Conservation (phyloP, 2,329 filamentous ascomycete genomes). For the Colletotrichum eleusines region DNA sequence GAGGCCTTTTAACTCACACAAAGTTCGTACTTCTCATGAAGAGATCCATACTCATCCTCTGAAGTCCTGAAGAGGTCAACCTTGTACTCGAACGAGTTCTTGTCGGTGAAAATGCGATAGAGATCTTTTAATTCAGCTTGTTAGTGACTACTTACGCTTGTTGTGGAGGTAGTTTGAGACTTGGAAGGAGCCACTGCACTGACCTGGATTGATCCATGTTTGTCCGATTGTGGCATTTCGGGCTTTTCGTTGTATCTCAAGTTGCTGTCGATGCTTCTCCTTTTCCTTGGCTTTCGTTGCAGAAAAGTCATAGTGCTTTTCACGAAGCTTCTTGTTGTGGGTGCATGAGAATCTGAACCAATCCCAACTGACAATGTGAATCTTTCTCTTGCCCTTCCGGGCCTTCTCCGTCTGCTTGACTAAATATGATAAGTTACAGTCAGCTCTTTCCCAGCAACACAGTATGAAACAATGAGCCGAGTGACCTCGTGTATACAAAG, state of each 20-base stretch:
- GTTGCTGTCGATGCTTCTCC: conserved; percentile 48
- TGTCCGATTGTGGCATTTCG: conserved; percentile 51
- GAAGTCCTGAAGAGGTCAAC: conserved; percentile 59
- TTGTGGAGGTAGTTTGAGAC: background rate
- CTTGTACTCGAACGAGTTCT: conserved; percentile 72
- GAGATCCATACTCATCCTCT: conserved; percentile 30
- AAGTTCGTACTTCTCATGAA: conserved; percentile 58
- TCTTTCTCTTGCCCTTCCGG: conserved; percentile 48
- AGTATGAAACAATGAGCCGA: background rate
- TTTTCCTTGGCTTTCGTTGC: conserved; percentile 46
- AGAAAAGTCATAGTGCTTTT: conserved; percentile 57
- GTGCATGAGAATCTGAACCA: conserved; percentile 65
- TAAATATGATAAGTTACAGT: conserved; percentile 32
- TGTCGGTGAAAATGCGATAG: conserved; percentile 75
- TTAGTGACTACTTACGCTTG: background rate
- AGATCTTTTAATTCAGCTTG: conserved; percentile 57
- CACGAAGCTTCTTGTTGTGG: conserved; percentile 45
- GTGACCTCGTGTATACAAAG: background rate
- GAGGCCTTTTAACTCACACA: conserved; percentile 61
- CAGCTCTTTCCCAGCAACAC: background rate
- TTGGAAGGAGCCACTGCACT: conserved; percentile 49
- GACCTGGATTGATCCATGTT: conserved; percentile 64
- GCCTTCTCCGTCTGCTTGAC: conserved; percentile 54
- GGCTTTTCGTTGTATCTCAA: conserved; percentile 54
- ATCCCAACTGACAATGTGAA: conserved; percentile 61